Percentiles rank a stretch among this genome's conserved stretches.
Evolutionary conservation across 257 asterid species (phyloP).

Genomic region (Parsonsia alboflavescens): DNA sequence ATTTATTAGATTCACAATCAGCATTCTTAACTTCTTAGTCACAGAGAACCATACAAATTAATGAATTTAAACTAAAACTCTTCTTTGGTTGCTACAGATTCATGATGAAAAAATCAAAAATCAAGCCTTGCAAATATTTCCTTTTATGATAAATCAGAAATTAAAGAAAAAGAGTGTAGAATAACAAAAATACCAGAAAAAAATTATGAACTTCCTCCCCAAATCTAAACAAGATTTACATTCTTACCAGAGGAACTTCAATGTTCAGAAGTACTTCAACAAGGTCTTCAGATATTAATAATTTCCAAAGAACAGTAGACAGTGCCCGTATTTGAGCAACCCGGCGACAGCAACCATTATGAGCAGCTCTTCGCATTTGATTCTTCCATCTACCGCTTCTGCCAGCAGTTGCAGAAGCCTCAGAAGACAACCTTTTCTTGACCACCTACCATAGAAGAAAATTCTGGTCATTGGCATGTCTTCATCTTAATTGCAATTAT

Average conservation of each 20-base stretch:
- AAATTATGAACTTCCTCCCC: not conserved
- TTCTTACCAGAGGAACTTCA: conserved; percentile 80
- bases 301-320: conserved; percentile 77
- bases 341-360: conserved; percentile 93
- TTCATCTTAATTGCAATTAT: not conserved
- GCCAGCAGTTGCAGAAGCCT: conserved; percentile 77
- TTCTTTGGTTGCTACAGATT: not conserved
- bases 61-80: not conserved
- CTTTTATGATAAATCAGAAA: not conserved
- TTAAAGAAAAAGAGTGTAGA: not conserved
- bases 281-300: conserved; percentile 70
- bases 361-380: conserved; percentile 88
- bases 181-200: not conserved
- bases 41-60: not conserved
- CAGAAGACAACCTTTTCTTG: conserved; percentile 81
- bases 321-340: conserved; percentile 85
- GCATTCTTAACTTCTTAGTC: not conserved
- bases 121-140: not conserved
- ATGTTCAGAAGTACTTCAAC: conserved; percentile 58
- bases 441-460: conserved; percentile 53
- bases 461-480: not conserved
- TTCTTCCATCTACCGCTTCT: conserved; percentile 94
- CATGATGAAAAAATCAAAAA: no score
- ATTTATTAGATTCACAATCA: conserved; percentile 5
- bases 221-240: not conserved